Conservation (phyloP, 192 early-diverging fungal species). For the Mortierella claussenii region DNA sequence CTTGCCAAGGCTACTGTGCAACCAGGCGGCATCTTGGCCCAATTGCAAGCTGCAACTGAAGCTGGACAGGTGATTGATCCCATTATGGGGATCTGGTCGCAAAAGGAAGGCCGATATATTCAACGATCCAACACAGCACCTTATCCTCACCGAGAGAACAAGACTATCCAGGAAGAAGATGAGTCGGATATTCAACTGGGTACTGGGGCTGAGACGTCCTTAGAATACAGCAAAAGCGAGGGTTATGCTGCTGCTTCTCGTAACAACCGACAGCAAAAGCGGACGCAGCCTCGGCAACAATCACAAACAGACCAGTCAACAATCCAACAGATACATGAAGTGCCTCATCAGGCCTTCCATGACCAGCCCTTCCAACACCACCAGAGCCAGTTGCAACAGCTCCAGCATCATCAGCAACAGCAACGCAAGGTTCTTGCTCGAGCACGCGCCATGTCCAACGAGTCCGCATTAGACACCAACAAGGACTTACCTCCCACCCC, state of each 20-base stretch:
- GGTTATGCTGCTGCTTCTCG: slow-evolving; percentile 10
- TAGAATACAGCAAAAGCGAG: slow-evolving; percentile 40
- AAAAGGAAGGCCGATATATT: slow-evolving; percentile 32
- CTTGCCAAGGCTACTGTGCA: slow-evolving; percentile 40
- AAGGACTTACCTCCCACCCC: slow-evolving; percentile 42
- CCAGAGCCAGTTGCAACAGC: neutral
- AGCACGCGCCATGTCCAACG: slow-evolving; percentile 17
- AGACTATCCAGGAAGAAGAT: slow-evolving; percentile 31
- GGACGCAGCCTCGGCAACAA: slow-evolving; percentile 4
- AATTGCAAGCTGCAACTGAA: slow-evolving; percentile 37
- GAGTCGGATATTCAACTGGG: neutral
- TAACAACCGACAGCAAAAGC: slow-evolving; percentile 20
- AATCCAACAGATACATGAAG: neutral
- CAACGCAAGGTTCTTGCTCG: neutral
- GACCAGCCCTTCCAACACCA: slow-evolving; percentile 14
- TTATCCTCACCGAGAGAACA: slow-evolving; percentile 18
- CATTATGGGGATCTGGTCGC: slow-evolving; percentile 16
- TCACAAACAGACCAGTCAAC: neutral
- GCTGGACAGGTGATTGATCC: slow-evolving; percentile 37
- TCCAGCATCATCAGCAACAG: slow-evolving; percentile 13
- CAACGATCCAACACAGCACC: slow-evolving; percentile 38
- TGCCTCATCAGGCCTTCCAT: slow-evolving; percentile 4
- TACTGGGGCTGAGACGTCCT: neutral
- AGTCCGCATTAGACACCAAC: slow-evolving; percentile 6
- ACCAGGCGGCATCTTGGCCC: slow-evolving; percentile 33